A percentile compares a stretch with the other conserved stretches of the same genome.
Evolutionary conservation across 352 stramenopile genomes (phyloP).

Genomic region (Pythium chondricola): DNA sequence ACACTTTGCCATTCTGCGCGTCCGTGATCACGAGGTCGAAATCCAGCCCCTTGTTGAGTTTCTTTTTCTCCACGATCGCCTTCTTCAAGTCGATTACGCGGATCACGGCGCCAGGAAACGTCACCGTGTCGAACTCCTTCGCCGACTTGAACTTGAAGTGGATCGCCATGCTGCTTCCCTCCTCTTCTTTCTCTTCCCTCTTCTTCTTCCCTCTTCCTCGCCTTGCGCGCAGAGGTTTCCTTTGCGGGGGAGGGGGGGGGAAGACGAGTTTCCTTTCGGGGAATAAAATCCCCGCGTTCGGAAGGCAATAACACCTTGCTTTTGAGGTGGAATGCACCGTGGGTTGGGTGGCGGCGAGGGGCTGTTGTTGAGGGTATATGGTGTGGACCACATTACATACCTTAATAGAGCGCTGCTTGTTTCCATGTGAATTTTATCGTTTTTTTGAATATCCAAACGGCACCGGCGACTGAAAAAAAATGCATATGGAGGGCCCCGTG

Average conservation of each 20-base stretch:
- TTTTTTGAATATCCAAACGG: slow-evolving; percentile 46
- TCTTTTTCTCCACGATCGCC: slow-evolving; percentile 92
- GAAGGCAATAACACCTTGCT: no score
- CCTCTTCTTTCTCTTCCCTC: neutral
- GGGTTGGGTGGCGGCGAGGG: no score
- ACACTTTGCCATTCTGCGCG: slow-evolving; percentile 88
- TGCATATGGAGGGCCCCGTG: neutral
- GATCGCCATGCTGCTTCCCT: slow-evolving; percentile 71
- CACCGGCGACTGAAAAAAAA: neutral
- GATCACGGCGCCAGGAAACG: slow-evolving; percentile 80
- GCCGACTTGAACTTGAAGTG: slow-evolving; percentile 90
- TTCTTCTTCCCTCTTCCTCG: no score
- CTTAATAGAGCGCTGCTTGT: slow-evolving; percentile 8
- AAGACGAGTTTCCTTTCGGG: no score
- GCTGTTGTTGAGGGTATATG: no score
- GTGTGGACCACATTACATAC: slow-evolving; percentile 5
- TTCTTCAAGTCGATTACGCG: slow-evolving; percentile 89
- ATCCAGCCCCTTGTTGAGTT: slow-evolving; percentile 88
- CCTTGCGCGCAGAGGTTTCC: neutral
- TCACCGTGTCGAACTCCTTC: slow-evolving; percentile 87
- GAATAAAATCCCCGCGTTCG: no score
- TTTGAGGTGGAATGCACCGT: no score
- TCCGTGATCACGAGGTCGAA: slow-evolving; percentile 91
- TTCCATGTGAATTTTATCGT: slow-evolving; percentile 21
- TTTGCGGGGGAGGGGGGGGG: no score